Evolutionary conservation across 345 rosid genomes (phyloP), one percentile per base, ranked within the genome.

Genomic region (Dovyalis caffra): DNA sequence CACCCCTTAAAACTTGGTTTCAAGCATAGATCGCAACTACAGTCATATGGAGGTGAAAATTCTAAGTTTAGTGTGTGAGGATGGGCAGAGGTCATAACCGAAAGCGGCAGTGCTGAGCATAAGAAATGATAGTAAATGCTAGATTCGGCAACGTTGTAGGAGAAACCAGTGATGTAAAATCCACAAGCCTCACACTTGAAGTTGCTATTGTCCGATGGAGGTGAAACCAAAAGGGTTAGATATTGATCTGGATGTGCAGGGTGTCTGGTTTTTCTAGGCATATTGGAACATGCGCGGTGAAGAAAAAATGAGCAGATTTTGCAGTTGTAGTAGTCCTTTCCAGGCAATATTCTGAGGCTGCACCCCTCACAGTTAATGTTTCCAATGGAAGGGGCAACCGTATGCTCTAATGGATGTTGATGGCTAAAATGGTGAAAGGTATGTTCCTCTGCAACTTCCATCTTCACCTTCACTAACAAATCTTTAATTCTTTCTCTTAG

Each of bases 1-100:
- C 91, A 87, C 2, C 84, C 87, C 16, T 74, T 74, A 32, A 57
- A 74, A 66, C 82, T 64, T 10, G 83, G 76, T 33, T 74, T 76
- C 21, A 56, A 40, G 77, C 93, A 90, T 31, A 83, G 33, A 72
- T 85, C 88, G 68, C 90, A 90, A 66, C 64, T 67, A 64, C 86
- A 85, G 31, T 82, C 84, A 40, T 80, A 78, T 0, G 90, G 87
- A 61, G 80, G 86, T 25, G 87, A 83, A 66, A 79, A 84, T 63
- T 85, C 85, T 57, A 87, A 83, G 20, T 84, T 81, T 38, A 90
- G 88, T 0, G 82, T 29, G 74, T 86, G 93, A 31, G 81, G 85
- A 62, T 87, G 93, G 37, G 80, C 64, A 65, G 49, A 9, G 53
- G 81, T 77, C 23, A 81, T 38, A 37, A 81, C 60, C 1, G 83